These are phyloP conservation scores for Aspergillus indologenus DNA, from an alignment of 495 filamentous ascomycete species.

Conservation along the genomic window DNA sequence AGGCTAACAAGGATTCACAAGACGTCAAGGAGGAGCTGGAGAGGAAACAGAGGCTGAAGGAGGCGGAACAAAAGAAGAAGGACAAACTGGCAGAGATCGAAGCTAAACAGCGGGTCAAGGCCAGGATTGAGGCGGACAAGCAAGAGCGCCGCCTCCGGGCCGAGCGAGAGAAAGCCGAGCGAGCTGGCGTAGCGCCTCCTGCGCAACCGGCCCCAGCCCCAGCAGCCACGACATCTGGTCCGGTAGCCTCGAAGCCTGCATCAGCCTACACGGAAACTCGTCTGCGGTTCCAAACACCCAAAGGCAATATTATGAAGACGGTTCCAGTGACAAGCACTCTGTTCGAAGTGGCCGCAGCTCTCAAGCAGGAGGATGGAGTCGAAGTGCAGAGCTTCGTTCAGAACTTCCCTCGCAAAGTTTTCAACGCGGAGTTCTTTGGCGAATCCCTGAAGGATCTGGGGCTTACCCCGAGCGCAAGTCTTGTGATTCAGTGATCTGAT, in stretches of 20 bases:
- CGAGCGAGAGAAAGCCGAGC: conserved; percentile 77
- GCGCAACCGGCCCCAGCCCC: conserved; percentile 38
- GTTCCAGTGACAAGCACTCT: conserved; percentile 83
- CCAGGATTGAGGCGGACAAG: conserved; percentile 89
- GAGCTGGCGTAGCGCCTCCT: conserved; percentile 66
- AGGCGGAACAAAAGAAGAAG: conserved; percentile 73
- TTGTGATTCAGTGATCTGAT: conserved; percentile 61
- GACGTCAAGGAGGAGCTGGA: conserved; percentile 78
- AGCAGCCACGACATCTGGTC: conserved; percentile 37
- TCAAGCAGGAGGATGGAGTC: conserved; percentile 61
- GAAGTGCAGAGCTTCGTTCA: conserved; percentile 73
- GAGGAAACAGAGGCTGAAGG: conserved; percentile 85
- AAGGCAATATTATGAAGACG: conserved; percentile 75
- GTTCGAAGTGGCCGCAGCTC: conserved; percentile 81
- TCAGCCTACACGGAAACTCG: conserved; percentile 74
- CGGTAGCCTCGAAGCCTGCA: conserved; percentile 53
- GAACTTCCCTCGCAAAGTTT: conserved; percentile 86
- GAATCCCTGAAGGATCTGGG: conserved; percentile 91
- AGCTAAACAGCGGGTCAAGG: conserved; percentile 83
- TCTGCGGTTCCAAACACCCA: conserved; percentile 72
- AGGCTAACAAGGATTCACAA: conserved; percentile 74
- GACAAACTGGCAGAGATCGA: conserved; percentile 87
- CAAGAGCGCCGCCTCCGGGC: conserved; percentile 76
- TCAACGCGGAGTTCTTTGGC: conserved; percentile 74
- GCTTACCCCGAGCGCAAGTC: conserved; percentile 79